Conservation (phyloP, 2,329 filamentous ascomycete genomes). For the Arthrobotrys musiformis region DNA sequence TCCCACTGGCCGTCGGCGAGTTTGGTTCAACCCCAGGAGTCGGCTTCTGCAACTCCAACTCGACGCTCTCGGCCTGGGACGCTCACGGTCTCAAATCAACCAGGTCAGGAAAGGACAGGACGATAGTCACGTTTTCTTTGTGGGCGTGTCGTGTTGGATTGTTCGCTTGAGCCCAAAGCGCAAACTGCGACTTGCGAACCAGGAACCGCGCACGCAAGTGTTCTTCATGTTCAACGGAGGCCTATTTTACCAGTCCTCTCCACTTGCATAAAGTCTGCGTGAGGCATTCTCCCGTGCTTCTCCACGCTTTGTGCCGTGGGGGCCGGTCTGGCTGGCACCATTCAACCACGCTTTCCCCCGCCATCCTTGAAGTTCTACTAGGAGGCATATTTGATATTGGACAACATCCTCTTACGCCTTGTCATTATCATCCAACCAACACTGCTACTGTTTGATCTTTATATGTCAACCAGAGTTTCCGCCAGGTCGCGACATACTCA, state of each 20-base stretch:
- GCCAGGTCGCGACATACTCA: constrained; percentile 17
- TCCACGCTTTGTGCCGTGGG: constrained; percentile 49
- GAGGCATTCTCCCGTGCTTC: constrained; percentile 31
- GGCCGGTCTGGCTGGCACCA: constrained; percentile 43
- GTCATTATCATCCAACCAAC: constrained; percentile 44
- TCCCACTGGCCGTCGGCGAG: constrained; percentile 13
- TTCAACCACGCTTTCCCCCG: constrained; percentile 53
- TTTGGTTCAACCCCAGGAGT: constrained; percentile 13
- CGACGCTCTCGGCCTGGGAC: no score
- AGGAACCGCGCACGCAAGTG: constrained; percentile 39
- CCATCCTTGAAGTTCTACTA: constrained; percentile 36
- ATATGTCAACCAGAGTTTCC: constrained; percentile 16
- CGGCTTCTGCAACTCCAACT: constrained; percentile 7
- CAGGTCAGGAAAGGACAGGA: not conserved
- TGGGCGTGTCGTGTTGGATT: constrained; percentile 29
- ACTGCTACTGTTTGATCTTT: constrained; percentile 35
- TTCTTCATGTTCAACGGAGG: constrained; percentile 26
- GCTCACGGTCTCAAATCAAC: not conserved
- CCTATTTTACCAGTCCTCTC: constrained; percentile 11
- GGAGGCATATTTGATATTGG: constrained; percentile 51
- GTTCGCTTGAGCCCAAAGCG: constrained; percentile 9
- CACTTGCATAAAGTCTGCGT: constrained; percentile 43
- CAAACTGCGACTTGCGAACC: constrained; percentile 45
- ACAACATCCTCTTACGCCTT: constrained; percentile 1
- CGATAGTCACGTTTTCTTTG: constrained; percentile 48